Conservation (phyloP, 2,329 filamentous ascomycete genomes). For the Metarhizium brunneum region DNA sequence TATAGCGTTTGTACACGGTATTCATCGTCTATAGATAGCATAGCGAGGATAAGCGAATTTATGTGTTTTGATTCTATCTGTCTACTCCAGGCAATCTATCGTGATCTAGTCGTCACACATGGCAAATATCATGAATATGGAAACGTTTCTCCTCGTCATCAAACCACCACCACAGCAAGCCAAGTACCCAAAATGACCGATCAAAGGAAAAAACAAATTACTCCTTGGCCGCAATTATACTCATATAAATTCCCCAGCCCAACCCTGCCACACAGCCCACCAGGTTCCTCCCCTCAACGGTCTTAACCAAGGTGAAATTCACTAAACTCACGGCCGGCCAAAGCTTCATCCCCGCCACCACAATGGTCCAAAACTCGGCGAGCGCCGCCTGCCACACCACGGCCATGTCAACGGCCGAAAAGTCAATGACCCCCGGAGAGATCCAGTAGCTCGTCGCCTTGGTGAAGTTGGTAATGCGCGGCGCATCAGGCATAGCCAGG, state of each 20-base stretch:
- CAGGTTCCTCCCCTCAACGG: slow-evolving; percentile 60
- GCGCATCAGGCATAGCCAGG: slow-evolving; percentile 34
- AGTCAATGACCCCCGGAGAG: slow-evolving; percentile 32
- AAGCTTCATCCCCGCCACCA: slow-evolving; percentile 57
- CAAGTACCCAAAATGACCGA: neutral
- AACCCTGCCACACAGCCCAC: slow-evolving; percentile 65
- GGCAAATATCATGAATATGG: neutral
- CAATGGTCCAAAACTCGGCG: slow-evolving; percentile 53
- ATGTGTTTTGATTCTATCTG: neutral
- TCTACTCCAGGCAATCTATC: neutral
- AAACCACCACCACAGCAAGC: neutral
- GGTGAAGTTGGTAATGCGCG: slow-evolving; percentile 26
- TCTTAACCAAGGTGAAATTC: slow-evolving; percentile 60
- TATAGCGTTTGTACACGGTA: neutral
- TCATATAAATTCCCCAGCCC: slow-evolving; percentile 67
- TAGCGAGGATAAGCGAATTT: neutral
- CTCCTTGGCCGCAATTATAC: slow-evolving; percentile 39
- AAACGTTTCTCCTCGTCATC: neutral
- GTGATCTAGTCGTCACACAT: neutral
- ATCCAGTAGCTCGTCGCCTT: slow-evolving; percentile 25
- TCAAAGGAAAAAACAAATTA: neutral
- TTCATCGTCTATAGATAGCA: neutral
- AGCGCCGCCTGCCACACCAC: slow-evolving; percentile 33
- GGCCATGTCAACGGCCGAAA: slow-evolving; percentile 33
- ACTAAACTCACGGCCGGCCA: slow-evolving; percentile 63